Percentiles rank a stretch among this genome's conserved stretches.
These are phyloP conservation scores for Suillus tomentosus DNA, from an alignment of 768 basidiomycete genomes.

Conservation along the genomic window DNA sequence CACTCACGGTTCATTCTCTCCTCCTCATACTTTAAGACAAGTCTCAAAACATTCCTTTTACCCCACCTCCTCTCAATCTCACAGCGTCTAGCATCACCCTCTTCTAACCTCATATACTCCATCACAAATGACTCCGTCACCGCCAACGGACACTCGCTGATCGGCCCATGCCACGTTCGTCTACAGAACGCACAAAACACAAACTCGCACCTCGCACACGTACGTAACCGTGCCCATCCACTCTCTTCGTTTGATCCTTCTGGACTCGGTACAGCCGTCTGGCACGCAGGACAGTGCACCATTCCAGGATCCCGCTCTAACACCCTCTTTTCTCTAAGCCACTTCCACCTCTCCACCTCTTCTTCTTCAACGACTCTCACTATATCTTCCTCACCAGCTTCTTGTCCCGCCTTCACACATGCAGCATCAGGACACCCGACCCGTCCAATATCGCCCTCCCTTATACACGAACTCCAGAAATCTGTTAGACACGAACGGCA, in stretches of 20 bases:
- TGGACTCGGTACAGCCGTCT: constrained; percentile 68
- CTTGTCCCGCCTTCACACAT: constrained; percentile 67
- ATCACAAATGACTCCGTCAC: constrained; percentile 63
- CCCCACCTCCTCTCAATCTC: constrained; percentile 69
- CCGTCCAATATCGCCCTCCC: constrained; percentile 71
- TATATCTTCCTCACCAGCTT: constrained; percentile 72
- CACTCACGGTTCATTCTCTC: constrained; percentile 75
- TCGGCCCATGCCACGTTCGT: constrained; percentile 86
- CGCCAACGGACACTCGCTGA: constrained; percentile 68
- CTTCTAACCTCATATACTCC: constrained; percentile 63
- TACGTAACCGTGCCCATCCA: constrained; percentile 72
- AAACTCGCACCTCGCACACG: constrained; percentile 69
- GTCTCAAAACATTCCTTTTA: constrained; percentile 53
- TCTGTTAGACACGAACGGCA: constrained; percentile 78
- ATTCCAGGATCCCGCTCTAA: constrained; percentile 81
- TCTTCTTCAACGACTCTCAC: constrained; percentile 66
- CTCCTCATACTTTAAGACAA: constrained; percentile 68
- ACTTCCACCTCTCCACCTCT: constrained; percentile 72
- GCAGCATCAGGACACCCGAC: constrained; percentile 82
- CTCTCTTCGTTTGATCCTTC: constrained; percentile 49
- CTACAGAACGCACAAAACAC: constrained; percentile 85
- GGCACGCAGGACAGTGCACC: constrained; percentile 84
- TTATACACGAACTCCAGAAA: constrained; percentile 82
- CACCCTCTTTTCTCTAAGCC: constrained; percentile 71
- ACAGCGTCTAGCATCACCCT: constrained; percentile 50